Percentiles rank a stretch among this genome's conserved stretches.
phyloP scores from a whole-genome alignment of 2,329 filamentous ascomycete species.

The Fusarium irregulare region DNA sequence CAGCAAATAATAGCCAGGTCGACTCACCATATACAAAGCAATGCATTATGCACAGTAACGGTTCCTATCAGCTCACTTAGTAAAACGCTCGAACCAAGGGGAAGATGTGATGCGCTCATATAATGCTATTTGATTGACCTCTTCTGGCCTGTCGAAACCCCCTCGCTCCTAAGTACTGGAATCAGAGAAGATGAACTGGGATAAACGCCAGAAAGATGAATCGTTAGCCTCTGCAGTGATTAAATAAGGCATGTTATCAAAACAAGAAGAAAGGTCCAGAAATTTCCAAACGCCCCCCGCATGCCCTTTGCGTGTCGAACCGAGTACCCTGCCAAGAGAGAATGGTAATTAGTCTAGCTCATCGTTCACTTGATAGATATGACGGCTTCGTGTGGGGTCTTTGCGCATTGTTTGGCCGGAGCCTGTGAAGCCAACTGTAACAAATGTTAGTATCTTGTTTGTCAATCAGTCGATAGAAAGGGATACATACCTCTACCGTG shows the following conservation, averaged over 20 bases:
- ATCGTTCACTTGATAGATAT: slow-evolving; percentile 83
- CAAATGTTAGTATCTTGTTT: slow-evolving; percentile 33
- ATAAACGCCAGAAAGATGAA: slow-evolving; percentile 43
- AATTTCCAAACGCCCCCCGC: slow-evolving; percentile 44
- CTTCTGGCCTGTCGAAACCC: slow-evolving; percentile 17
- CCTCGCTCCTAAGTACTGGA: slow-evolving; percentile 40
- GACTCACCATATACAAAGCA: slow-evolving; percentile 6
- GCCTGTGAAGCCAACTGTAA: slow-evolving; percentile 90
- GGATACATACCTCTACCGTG: slow-evolving; percentile 79
- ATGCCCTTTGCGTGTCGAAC: slow-evolving; percentile 33
- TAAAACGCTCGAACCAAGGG: slow-evolving; percentile 24
- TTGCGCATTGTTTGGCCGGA: slow-evolving; percentile 97
- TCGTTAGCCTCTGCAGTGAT: slow-evolving; percentile 58
- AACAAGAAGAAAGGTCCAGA: slow-evolving; percentile 47
- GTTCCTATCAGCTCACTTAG: slow-evolving; percentile 37
- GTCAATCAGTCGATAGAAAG: no score
- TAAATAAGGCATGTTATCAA: slow-evolving; percentile 52
- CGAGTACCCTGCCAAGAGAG: slow-evolving; percentile 44
- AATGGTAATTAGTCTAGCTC: slow-evolving; percentile 71
- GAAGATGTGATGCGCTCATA: slow-evolving; percentile 16
- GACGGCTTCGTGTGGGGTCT: slow-evolving; percentile 82
- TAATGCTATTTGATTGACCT: slow-evolving; percentile 41
- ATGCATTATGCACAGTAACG: neutral
- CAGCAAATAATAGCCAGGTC: slow-evolving; percentile 8
- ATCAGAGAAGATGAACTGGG: slow-evolving; percentile 36